Conservation (phyloP, 73 alveolate species). For the Paramecium sonneborni region DNA sequence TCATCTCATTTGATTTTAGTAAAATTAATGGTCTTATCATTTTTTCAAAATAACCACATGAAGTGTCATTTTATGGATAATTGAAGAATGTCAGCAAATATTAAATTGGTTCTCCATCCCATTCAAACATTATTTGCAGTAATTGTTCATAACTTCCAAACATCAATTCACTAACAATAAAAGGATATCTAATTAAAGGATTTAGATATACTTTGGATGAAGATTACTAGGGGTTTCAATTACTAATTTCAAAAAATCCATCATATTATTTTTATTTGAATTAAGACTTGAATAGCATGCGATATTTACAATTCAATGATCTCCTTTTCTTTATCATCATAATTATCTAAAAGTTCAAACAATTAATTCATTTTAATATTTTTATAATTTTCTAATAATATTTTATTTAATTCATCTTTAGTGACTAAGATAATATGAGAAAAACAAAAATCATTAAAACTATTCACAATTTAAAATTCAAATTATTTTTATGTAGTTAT, state of each 20-base stretch:
- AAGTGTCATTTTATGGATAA: slow-evolving; percentile 1
- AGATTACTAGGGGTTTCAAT: background rate
- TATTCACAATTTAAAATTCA: too few relatives aligned
- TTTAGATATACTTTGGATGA: background rate
- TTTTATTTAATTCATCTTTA: background rate
- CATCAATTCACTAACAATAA: background rate
- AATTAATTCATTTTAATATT: background rate
- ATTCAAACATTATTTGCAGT: background rate
- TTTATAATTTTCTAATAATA: background rate
- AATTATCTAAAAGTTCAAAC: background rate
- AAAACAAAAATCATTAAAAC: too few relatives aligned
- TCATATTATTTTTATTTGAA: background rate
- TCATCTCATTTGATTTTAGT: background rate
- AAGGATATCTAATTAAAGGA: background rate
- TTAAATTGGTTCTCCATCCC: background rate
- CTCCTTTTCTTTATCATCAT: background rate
- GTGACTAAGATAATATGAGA: too few relatives aligned
- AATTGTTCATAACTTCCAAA: background rate
- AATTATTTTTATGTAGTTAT: too few relatives aligned
- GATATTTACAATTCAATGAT: background rate
- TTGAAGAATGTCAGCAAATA: background rate
- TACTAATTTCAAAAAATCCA: background rate
- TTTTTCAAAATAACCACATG: slow-evolving; percentile 21
- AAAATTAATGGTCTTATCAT: background rate
- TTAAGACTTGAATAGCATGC: background rate